phyloP scores from a whole-genome alignment of 331 rosid genomes.

The Malus hybrid region DNA sequence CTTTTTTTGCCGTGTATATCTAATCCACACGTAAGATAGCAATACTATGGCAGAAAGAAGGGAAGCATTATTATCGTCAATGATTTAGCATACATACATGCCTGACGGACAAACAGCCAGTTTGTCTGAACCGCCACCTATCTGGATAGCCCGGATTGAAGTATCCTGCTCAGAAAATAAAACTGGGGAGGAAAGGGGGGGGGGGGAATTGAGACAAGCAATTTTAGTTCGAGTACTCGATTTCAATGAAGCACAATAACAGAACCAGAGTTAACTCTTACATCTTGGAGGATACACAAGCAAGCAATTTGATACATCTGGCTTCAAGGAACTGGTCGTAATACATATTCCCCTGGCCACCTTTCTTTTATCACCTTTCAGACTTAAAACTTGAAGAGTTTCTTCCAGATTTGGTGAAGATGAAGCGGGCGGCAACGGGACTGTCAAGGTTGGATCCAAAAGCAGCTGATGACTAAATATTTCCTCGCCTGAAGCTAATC shows the following conservation, averaged over 20 bases:
- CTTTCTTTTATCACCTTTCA: constrained; percentile 40
- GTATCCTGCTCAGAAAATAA: constrained; percentile 68
- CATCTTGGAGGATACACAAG: constrained; percentile 86
- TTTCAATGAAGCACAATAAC: constrained; percentile 15
- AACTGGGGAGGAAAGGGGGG: constrained; percentile 26
- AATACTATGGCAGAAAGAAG: too few relatives aligned
- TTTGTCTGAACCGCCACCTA: constrained; percentile 40
- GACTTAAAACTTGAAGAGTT: constrained; percentile 33
- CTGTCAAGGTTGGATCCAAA: constrained; percentile 60
- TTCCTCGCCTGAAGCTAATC: constrained; percentile 85
- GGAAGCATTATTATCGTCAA: too few relatives aligned
- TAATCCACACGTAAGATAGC: background rate
- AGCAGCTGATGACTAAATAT: constrained; percentile 61
- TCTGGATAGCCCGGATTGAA: constrained; percentile 72
- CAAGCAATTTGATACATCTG: constrained; percentile 48
- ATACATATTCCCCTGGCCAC: constrained; percentile 44
- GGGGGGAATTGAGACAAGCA: constrained; percentile 7
- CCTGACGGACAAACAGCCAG: constrained; percentile 74
- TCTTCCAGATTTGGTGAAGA: constrained; percentile 29
- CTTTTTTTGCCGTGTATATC: background rate
- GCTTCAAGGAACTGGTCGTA: constrained; percentile 46
- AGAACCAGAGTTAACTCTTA: constrained; percentile 29
- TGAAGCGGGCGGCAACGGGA: constrained; percentile 27
- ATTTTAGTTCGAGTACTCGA: background rate
- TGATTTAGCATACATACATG: constrained; percentile 45